These are phyloP conservation scores for Skeletonema costatum DNA, from an alignment of 108 stramenopile species.

Conservation along the genomic window DNA sequence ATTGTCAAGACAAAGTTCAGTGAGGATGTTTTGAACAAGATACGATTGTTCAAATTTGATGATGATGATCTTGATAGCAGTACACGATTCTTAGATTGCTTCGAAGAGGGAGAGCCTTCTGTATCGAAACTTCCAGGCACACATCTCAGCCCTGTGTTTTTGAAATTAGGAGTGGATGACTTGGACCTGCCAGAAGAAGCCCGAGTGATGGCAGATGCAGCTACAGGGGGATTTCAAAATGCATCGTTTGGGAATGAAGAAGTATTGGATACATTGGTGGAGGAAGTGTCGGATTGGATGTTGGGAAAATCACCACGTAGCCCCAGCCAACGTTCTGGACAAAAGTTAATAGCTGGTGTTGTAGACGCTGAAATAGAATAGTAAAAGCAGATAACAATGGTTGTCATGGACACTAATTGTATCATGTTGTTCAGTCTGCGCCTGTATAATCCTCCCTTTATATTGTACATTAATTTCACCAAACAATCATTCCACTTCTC, in stretches of 20 bases:
- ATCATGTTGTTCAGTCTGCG: neutral
- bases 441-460: neutral
- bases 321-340: neutral
- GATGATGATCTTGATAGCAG: constrained; percentile 75
- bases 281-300: constrained; percentile 76
- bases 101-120: constrained; percentile 11
- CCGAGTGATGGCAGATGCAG: constrained; percentile 67
- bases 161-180: constrained; percentile 67
- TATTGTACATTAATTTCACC: neutral
- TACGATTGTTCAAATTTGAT: constrained; percentile 76
- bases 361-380: constrained; percentile 37
- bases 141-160: constrained; percentile 80
- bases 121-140: constrained; percentile 65
- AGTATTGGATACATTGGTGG: constrained; percentile 52
- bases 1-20: constrained; percentile 63
- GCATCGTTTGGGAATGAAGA: constrained; percentile 79
- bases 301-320: constrained; percentile 52
- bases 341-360: constrained; percentile 25
- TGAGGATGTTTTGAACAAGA: constrained; percentile 60
- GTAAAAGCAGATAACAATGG: neutral
- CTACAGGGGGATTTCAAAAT: constrained; percentile 73
- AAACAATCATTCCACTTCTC: neutral
- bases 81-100: constrained; percentile 51
- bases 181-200: constrained; percentile 58
- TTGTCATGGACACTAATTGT: neutral